Base-by-base conservation (phyloP, 2,329 filamentous ascomycete genomes). In the Madurella mycetomatis region DNA sequence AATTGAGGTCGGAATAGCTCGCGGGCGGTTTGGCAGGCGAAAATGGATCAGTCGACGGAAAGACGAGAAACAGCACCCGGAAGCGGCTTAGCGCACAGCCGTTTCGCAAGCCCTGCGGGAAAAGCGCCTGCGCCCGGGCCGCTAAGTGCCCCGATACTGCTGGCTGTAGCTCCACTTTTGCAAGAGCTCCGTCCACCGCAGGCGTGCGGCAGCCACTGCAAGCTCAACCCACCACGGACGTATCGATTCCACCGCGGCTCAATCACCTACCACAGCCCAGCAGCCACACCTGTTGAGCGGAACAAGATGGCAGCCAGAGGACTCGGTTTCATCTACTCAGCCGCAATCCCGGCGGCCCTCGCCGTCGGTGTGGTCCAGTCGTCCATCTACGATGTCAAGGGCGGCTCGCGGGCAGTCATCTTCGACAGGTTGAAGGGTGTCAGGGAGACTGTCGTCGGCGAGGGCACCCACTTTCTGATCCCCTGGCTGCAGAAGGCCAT, bases 401-500 rank as follows among this genome's bases (percentile, higher is more conserved):
- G 94, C 70, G 94, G 94, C 66, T 87, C 87, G 60, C 85, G 94
- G 68, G 94, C 94, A 58, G 92, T 99, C 75, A 99, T 99, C 78
- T 99, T 99, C 79, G 95, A 99, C 79, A 82, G 94, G 61, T 63
- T 97, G 64, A 82, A 85, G 48, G 94, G 94, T 76, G 94, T 99
- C 62, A 92, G 95, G 79, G 92, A 99, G 64, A 76, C 82, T 47
- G 94, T 99, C 54, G 78, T 94, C 67, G 96, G 91, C 73, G 94
- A 99, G 77, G 94, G 94, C 68, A 99, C 94, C 53, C 94, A 99
- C 73, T 96, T 99, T 73, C 78, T 99, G 52, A 74, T 99, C 39
- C 94, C 94, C 8, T 99, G 94, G 94, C 76, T 99, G 70, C 94
- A 99, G 75, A 87, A 85, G 74, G 89, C 87, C 66, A 91, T 99